A percentile compares a stretch with the other conserved stretches of the same genome.
These are phyloP conservation scores for Zoysia japonica DNA, from an alignment of 176 grass and related monocot genomes.

Conservation along the genomic window DNA sequence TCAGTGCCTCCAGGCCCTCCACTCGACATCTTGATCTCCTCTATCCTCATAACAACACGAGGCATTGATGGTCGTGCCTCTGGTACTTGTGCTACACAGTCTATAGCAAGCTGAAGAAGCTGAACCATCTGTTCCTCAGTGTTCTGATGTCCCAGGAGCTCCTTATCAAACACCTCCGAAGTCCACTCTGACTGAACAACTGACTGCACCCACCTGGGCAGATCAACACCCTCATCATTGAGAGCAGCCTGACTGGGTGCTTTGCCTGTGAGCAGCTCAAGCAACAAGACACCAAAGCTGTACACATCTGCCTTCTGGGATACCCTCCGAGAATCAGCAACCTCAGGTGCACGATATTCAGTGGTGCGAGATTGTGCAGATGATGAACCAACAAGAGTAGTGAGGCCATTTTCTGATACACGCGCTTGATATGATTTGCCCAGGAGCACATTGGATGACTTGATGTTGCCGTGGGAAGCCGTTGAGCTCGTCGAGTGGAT, in stretches of 20 bases:
- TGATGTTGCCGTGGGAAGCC: slow-evolving; percentile 76
- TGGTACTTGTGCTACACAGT: slow-evolving; percentile 58
- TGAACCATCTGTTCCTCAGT: slow-evolving; percentile 57
- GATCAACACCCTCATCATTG: slow-evolving; percentile 60
- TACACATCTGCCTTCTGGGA: slow-evolving; percentile 84
- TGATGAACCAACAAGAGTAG: slow-evolving; percentile 54
- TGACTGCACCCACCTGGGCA: slow-evolving; percentile 79
- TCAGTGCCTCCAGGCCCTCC: background rate
- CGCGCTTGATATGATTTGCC: slow-evolving; percentile 46
- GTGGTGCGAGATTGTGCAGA: slow-evolving; percentile 40
- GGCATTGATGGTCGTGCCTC: slow-evolving; percentile 64
- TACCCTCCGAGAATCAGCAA: slow-evolving; percentile 58
- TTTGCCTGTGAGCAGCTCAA: slow-evolving; percentile 89
- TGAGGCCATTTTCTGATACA: slow-evolving; percentile 70
- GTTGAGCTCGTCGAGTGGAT: slow-evolving; percentile 67
- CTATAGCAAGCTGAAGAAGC: slow-evolving; percentile 73
- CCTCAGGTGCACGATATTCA: slow-evolving; percentile 72
- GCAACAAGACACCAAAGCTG: slow-evolving; percentile 81
- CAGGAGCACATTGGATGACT: slow-evolving; percentile 85
- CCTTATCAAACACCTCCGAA: slow-evolving; percentile 60
- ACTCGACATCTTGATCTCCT: slow-evolving; percentile 59
- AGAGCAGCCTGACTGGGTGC: slow-evolving; percentile 61
- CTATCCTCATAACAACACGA: slow-evolving; percentile 53
- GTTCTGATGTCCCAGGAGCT: slow-evolving; percentile 50
- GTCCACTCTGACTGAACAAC: slow-evolving; percentile 66